Base-by-base conservation (phyloP, 805 yeast genomes). In the Hanseniaspora lachancei region DNA sequence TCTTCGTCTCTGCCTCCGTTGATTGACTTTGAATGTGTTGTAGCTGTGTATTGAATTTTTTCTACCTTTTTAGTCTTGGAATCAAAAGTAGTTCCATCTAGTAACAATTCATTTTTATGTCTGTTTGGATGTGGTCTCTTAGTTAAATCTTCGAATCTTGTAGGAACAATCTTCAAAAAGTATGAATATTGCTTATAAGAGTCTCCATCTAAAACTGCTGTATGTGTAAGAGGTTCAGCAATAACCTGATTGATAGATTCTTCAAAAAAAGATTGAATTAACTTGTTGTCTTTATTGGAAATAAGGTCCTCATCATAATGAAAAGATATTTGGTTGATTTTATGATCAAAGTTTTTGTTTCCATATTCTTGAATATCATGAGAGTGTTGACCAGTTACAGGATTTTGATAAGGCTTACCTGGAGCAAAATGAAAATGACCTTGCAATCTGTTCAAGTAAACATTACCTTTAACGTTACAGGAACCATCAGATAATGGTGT, bases 351-450 rank as follows among this genome's bases (percentile, higher is more conserved):
- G 59, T 85, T 78, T 68, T 86, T 81, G 58, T 78, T 78, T 57
- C 75, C 76, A 58, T 76, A 74, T 60, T 79, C 74, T 34, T 72
- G 71, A 70, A 85, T 69, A 65, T 93, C 98, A 71, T 93, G 98
- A 58, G 79, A 75, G 67, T 93, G 98, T 51, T 76, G 75, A 9
- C 56, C 58, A 20, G 35, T 36, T 18, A 39, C 27, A 10, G 71
- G 68, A 57, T 70, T 68, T 41, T 82, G 77, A 63, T 74, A 75
- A 1, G 95, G 81, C 27, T 84, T 80, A 42, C 98, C 98, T 4
- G 98, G 97, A 0, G 97, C 96, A 75, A 93, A 89, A 72, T 93
- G 97, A 60, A 93, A 71, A 64, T 87, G 85, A 49, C 98, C 98
- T 23, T 84, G 82, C 46, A 93, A 84, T 70, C 95, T 80, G 69